Evolutionary conservation across 352 stramenopile species (phyloP).

Genomic region (Phytopythium kandeliae): DNA sequence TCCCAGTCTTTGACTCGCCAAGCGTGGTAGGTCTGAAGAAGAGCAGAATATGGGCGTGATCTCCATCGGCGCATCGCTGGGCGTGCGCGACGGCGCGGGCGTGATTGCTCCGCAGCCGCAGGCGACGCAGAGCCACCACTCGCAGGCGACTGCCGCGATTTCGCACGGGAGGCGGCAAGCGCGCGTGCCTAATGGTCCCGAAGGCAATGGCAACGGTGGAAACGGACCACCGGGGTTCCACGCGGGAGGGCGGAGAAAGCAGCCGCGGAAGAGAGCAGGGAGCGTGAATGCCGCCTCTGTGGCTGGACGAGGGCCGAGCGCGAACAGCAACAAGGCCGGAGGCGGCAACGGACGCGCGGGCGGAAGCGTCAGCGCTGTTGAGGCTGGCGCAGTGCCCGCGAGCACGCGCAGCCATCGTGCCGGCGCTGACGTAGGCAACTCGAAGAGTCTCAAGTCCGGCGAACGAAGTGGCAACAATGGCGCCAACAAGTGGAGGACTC

Average conservation of each 20-base stretch:
- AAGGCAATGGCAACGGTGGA: not conserved
- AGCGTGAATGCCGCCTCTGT: not conserved
- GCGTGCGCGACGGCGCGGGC: slow-evolving; percentile 32
- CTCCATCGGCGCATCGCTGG: slow-evolving; percentile 70
- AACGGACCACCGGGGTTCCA: not conserved
- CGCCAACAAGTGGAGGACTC: not conserved
- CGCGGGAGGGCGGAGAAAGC: slow-evolving; percentile 14
- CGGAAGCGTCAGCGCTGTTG: not conserved
- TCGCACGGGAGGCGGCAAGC: not conserved
- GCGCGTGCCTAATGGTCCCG: not conserved
- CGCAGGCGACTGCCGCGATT: not conserved
- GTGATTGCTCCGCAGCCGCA: not conserved
- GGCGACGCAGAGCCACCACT: slow-evolving; percentile 1
- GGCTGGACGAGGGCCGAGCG: not conserved
- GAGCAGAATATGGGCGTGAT: slow-evolving; percentile 65
- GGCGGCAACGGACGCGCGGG: not conserved
- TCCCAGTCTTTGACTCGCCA: too few species aligned
- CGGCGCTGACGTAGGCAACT: not conserved
- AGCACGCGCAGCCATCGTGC: not conserved
- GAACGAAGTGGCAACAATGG: not conserved
- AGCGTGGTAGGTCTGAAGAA: too few species aligned
- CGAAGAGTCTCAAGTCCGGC: slow-evolving; percentile 9
- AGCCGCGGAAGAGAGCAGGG: slow-evolving; percentile 13
- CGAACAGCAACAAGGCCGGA: not conserved
- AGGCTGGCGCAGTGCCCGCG: not conserved